These are phyloP conservation scores for Paecilomyces sp. DNA, from an alignment of 2,329 filamentous ascomycete species.

Conservation along the genomic window DNA sequence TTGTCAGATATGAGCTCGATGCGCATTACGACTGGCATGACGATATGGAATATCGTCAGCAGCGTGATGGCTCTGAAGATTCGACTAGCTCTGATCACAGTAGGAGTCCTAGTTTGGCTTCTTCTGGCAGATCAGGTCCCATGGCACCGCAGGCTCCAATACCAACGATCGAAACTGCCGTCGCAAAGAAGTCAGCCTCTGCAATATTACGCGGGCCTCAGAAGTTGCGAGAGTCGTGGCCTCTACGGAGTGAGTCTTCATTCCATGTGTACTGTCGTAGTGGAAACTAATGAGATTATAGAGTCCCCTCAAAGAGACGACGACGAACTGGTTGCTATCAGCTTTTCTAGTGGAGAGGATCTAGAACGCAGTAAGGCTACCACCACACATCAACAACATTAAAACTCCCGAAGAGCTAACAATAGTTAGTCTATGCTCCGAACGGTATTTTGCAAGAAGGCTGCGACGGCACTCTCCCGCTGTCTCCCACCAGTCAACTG, in stretches of 20 bases:
- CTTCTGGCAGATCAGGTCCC: background rate
- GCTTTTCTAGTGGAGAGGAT: slow-evolving; percentile 21
- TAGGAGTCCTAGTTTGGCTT: slow-evolving; percentile 3
- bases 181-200: slow-evolving; percentile 5
- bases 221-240: slow-evolving; percentile 20
- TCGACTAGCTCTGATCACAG: slow-evolving; percentile 1
- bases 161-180: slow-evolving; percentile 11
- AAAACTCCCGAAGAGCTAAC: slow-evolving; percentile 3
- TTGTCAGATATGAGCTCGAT: slow-evolving; percentile 7
- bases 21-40: slow-evolving; percentile 8
- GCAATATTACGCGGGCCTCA: slow-evolving; percentile 5
- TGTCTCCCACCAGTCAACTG: slow-evolving; percentile 5
- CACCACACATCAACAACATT: background rate
- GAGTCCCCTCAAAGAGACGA: slow-evolving; percentile 20
- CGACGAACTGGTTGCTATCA: slow-evolving; percentile 21
- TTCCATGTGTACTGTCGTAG: too few relatives aligned
- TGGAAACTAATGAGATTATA: slow-evolving; percentile 4
- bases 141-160: slow-evolving; percentile 8
- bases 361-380: slow-evolving; percentile 18
- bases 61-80: slow-evolving; percentile 1
- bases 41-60: slow-evolving; percentile 10
- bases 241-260: slow-evolving; percentile 14
- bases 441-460: slow-evolving; percentile 15
- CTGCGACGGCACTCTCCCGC: background rate
- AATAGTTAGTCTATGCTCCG: slow-evolving; percentile 17